Evolutionary conservation across 139 green algal species (phyloP).

Genomic region (Chlorella sp.): DNA sequence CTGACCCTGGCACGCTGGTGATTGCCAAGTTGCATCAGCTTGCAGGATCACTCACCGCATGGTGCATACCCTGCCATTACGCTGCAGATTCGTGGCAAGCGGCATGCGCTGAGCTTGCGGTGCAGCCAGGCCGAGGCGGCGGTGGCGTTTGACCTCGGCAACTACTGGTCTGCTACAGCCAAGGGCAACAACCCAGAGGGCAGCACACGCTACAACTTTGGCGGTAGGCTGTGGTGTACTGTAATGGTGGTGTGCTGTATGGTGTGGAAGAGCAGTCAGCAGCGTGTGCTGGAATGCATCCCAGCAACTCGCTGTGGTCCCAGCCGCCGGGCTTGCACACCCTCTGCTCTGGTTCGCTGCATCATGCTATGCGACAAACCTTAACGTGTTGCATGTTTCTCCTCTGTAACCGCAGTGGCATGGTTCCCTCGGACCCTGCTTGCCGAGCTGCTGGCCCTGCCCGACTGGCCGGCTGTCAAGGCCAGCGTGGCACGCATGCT

Average conservation of each 20-base stretch:
- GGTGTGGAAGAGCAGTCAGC: no score
- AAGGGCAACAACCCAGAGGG: conserved; percentile 14
- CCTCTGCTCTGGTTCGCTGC: no score
- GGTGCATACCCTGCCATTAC: no score
- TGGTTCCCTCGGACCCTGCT: not conserved
- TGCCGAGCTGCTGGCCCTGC: not conserved
- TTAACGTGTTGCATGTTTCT: no score
- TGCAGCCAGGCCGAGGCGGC: conserved; percentile 26
- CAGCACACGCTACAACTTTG: conserved; percentile 23
- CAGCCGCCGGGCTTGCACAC: no score
- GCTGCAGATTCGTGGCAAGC: conserved; percentile 22
- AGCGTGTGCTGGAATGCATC: no score
- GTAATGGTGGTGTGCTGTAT: no score
- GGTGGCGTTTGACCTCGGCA: not conserved
- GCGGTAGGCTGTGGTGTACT: no score
- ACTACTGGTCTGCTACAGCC: not conserved
- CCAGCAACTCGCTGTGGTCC: no score
- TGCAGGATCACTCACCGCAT: not conserved
- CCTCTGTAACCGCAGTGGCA: not conserved
- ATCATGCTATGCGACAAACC: no score
- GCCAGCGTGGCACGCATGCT: not conserved
- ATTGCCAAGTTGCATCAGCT: not conserved
- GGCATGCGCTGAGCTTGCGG: not conserved
- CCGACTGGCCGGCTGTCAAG: not conserved
- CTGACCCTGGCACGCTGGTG: no score